phyloP scores from a whole-genome alignment of 805 yeast genomes.

The Metschnikowia orientalis region DNA sequence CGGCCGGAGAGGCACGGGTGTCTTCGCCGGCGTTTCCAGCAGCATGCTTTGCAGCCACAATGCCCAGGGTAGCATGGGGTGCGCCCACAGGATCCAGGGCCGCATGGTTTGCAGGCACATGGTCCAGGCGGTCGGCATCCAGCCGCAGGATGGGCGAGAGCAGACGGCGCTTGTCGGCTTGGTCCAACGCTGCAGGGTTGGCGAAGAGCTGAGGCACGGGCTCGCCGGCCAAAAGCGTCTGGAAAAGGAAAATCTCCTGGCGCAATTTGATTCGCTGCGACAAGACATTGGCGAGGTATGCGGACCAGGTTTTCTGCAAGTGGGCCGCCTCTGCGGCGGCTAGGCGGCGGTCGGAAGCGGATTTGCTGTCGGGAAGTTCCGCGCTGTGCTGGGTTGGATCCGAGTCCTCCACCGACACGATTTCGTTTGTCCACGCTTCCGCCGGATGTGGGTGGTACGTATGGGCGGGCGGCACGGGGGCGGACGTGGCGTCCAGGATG shows the following conservation, averaged over 20 bases:
- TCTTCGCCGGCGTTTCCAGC: no score
- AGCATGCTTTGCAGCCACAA: no score
- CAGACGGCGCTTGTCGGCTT: background rate
- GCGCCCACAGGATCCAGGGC: no score
- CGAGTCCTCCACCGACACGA: no score
- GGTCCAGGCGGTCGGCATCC: background rate
- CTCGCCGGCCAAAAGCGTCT: slow-evolving; percentile 17
- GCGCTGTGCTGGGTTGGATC: no score
- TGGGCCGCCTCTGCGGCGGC: background rate
- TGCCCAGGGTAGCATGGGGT: no score
- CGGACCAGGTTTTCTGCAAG: slow-evolving; percentile 26
- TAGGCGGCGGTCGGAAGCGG: no score
- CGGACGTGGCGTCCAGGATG: slow-evolving; percentile 8
- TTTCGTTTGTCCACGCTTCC: background rate
- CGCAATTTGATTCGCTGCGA: slow-evolving; percentile 36
- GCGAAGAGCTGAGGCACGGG: slow-evolving; percentile 11
- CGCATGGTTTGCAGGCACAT: background rate
- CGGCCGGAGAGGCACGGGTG: no score
- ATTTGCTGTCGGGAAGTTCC: no score
- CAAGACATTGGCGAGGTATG: slow-evolving; percentile 32
- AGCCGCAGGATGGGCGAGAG: background rate
- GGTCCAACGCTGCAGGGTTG: background rate
- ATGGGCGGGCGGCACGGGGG: slow-evolving; percentile 17
- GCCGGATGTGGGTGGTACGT: no score
- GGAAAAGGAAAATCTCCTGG: slow-evolving; percentile 37